Evolutionary conservation across 257 asterid species (phyloP), one percentile per base, ranked within the genome.

Genomic region (Petunia axillaris): DNA sequence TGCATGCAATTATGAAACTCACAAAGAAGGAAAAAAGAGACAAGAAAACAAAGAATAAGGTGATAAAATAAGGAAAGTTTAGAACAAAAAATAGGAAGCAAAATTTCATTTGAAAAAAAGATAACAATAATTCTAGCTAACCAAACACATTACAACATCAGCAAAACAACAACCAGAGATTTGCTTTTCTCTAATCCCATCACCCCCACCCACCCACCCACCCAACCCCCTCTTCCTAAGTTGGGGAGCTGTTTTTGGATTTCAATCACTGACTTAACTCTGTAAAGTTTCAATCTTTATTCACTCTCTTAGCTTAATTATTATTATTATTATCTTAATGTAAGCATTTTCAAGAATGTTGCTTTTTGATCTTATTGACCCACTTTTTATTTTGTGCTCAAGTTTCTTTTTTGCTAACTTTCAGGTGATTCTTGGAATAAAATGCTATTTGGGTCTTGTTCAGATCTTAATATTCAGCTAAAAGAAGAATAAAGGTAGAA

Each of bases 241-340:
- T 79, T 82, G 86, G 91, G 87, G 25, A 25, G 81, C 79, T 81
- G 81, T 82, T 80, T 82, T 80, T 82, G 85, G 82, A 85, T 84
- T 87, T 87, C 86, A 83, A 89, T 87, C 87, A 83, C 87, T 87
- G 79, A 85, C 84, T 87, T 85, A 80, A 74, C 88, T 83, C 84
- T n/a, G 78, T 52, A 83, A 84, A 85, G 85, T 85, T 76, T 80
- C 85, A 6, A 83, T 85, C 82, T 80, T 87, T 79, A 55, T 60
- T 44, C 82, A 84, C 68, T 57, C 76, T 25, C 25, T 25, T 25
- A 25, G 25, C 25, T 25, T 25, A 25, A 25, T 25, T 25, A 25
- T 25, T 25, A 25, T 25, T 25, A 59, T 75, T 71, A 81, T 62
- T 64, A n/a, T 54, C 86, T 82, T 84, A 77, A 73, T 82, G 88